phyloP scores from a whole-genome alignment of 495 filamentous ascomycete genomes.

The Pyrenula aspistea region DNA sequence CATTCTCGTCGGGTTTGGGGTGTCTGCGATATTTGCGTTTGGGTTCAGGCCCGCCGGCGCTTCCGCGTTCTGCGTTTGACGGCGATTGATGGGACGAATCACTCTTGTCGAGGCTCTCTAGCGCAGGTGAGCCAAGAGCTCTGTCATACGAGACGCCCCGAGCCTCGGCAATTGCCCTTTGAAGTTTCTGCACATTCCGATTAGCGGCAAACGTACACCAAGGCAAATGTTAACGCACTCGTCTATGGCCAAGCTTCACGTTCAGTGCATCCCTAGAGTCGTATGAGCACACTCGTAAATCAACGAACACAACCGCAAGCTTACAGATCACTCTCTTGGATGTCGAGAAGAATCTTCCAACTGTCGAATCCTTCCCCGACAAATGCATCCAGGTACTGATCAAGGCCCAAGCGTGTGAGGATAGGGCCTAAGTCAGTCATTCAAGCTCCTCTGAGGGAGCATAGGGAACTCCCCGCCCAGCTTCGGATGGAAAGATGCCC shows the following conservation, averaged over 20 bases:
- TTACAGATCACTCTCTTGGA: constrained; percentile 70
- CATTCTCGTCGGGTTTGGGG: constrained; percentile 70
- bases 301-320: constrained; percentile 9
- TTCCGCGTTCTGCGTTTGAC: constrained; percentile 8
- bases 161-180: constrained; percentile 43
- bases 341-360: constrained; percentile 69
- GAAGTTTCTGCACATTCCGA: constrained; percentile 13
- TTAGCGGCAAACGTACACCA: not conserved
- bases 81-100: constrained; percentile 12
- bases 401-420: constrained; percentile 59
- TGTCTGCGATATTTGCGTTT: constrained; percentile 72
- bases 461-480: not conserved
- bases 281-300: too few species aligned
- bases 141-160: constrained; percentile 41
- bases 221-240: constrained; percentile 30
- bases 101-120: constrained; percentile 2
- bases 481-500: not conserved
- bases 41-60: constrained; percentile 16
- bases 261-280: constrained; percentile 47
- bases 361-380: constrained; percentile 67
- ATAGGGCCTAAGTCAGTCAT: constrained; percentile 47
- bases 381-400: constrained; percentile 58
- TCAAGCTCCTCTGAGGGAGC: constrained; percentile 14
- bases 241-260: constrained; percentile 67
- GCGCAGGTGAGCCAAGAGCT: constrained; percentile 23